Evolutionary conservation across 176 grass and related monocot genomes (phyloP), one percentile per base, ranked within the genome.

Genomic region (Aechmea fasciata): DNA sequence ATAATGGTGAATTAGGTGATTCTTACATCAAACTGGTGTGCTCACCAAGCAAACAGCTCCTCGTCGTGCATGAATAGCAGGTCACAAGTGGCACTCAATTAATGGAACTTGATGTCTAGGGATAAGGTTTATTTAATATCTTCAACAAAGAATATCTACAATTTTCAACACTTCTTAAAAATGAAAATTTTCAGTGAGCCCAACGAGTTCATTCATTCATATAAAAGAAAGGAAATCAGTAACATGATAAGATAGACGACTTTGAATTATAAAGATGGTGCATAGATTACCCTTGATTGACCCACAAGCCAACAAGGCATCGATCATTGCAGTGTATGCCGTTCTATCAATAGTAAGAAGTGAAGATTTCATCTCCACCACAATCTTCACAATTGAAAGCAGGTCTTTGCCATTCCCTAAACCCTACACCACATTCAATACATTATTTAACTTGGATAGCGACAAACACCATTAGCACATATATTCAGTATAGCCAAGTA

Each of bases 351-450:
- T 85, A 57, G 50, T 81, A 55, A 83, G 15, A 50, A 78, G 57
- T 76, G 86, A 75, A 54, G 81, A 78, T 85, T 96, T 96, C 88
- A 96, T 96, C 80, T 96, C 92, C 50, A 85, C 73, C 67, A 92
- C 92, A 72, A 87, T 83, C 68, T 87, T 92, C 65, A 85, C 52
- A 79, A 92, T 81, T 84, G 88, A 87, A 92, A 72, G 53, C 29
- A 83, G 78, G 72, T 89, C 85, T 84, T 18, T 75, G 73, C 70
- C 83, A 65, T 76, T 75, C 72, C 78, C 79, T 59, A 96, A 85
- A 84, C 92, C 85, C 88, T 96, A 83, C 52, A 85, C 52, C 63
- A 77, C 50, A 76, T 67, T 82, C 3, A 41, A 3, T 41, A 6
- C 33, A 41, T 41, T 41, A 41, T 41, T 41, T 41, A 41, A 41